phyloP scores from a whole-genome alignment of 805 yeast species.

The baker's yeast (Saccharomyces cerevisiae) region DNA sequence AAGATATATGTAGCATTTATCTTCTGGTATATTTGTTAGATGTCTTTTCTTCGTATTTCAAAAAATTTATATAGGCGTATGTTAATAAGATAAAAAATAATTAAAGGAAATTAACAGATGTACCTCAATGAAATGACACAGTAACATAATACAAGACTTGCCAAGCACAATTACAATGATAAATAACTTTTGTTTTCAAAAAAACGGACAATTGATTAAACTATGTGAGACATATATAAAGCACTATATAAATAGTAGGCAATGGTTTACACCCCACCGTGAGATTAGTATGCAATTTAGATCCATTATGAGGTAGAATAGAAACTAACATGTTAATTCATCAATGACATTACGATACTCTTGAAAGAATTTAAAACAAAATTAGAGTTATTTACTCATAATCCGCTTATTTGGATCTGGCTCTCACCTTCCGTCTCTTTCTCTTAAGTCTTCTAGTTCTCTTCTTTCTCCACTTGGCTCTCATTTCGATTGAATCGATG shows the following conservation, averaged over 20 bases:
- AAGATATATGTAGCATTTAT: conserved; percentile 15
- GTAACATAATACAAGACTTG: no score
- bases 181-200: background rate
- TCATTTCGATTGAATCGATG: conserved; percentile 44
- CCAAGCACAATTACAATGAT: no score
- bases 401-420: conserved; percentile 93
- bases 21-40: background rate
- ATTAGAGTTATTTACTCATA: background rate
- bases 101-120: background rate
- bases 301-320: background rate
- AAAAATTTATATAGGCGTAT: background rate
- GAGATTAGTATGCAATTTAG: background rate
- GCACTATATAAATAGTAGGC: background rate
- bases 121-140: background rate
- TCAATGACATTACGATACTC: background rate
- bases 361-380: background rate
- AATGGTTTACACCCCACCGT: background rate
- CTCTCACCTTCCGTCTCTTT: conserved; percentile 99
- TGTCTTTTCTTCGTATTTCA: background rate
- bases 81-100: background rate
- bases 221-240: background rate
- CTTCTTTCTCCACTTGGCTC: conserved; percentile 99
- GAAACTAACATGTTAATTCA: background rate
- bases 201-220: background rate
- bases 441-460: conserved; percentile 99